phyloP scores from a whole-genome alignment of 257 asterid genomes.

The Solanum pinnatisectum region DNA sequence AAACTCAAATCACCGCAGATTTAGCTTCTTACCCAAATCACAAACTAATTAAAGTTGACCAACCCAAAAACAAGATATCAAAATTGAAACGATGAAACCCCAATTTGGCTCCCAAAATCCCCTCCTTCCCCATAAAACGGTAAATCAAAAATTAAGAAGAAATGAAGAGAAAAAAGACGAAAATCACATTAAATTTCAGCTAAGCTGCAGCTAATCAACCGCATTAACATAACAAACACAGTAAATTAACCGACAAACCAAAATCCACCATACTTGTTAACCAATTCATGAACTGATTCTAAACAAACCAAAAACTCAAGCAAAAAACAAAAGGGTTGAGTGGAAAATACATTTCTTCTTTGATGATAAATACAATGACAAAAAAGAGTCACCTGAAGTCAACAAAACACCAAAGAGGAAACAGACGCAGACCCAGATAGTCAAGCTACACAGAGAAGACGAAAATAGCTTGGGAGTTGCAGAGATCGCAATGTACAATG shows the following conservation, averaged over 20 bases:
- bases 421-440: constrained; percentile 1
- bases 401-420: constrained; percentile 12
- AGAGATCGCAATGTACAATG: constrained; percentile 40
- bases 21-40: neutral
- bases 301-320: neutral
- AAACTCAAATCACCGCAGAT: neutral
- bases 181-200: neutral
- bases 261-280: neutral
- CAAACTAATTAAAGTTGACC: neutral
- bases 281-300: neutral
- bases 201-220: neutral
- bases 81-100: neutral
- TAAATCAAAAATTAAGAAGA: neutral
- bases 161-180: neutral
- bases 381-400: constrained; percentile 21
- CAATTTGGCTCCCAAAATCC: neutral
- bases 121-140: neutral
- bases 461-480: constrained; percentile 27
- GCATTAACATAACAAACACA: neutral
- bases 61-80: neutral
- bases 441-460: neutral
- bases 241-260: neutral
- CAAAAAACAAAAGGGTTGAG: neutral
- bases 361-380: neutral
- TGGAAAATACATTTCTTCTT: neutral